Percentiles rank a stretch among this genome's conserved stretches.
These are phyloP conservation scores for Scalesia atractyloides DNA, from an alignment of 129 eudicot genomes.

Conservation along the genomic window DNA sequence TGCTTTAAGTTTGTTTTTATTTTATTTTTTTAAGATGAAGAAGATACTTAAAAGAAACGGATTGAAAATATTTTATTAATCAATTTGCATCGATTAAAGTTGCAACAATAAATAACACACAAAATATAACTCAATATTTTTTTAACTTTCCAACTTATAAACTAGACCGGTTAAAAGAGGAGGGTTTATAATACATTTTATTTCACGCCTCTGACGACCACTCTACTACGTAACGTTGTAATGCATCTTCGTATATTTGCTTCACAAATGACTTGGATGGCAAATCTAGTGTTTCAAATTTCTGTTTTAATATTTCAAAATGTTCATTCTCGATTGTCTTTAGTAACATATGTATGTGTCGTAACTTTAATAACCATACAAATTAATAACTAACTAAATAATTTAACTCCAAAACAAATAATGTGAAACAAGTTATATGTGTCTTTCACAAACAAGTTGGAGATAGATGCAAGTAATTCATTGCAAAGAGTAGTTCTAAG, in stretches of 20 bases:
- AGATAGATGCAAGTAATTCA: conserved; percentile 31
- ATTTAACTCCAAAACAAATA: conserved; percentile 16
- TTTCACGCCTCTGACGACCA: too few relatives aligned
- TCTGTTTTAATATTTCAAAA: neutral
- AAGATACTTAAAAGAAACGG: too few relatives aligned
- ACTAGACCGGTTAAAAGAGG: too few relatives aligned
- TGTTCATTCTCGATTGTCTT: neutral
- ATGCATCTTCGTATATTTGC: neutral
- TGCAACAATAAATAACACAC: too few relatives aligned
- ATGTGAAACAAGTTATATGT: conserved; percentile 31
- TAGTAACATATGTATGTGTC: neutral
- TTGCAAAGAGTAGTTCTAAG: conserved; percentile 24
- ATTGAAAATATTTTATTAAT: too few relatives aligned
- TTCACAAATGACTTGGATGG: too few relatives aligned
- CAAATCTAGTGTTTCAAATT: neutral
- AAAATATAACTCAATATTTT: too few relatives aligned
- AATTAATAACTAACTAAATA: neutral
- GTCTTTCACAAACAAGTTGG: conserved; percentile 32
- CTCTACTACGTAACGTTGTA: too few relatives aligned
- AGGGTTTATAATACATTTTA: neutral
- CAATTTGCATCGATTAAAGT: too few relatives aligned
- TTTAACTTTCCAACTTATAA: too few relatives aligned
- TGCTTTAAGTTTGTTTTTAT: too few relatives aligned
- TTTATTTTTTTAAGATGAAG: too few relatives aligned
- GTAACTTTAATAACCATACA: neutral